Evolutionary conservation across 2,329 filamentous ascomycete genomes (phyloP).

Genomic region (Myriosclerotinia duriaeana): DNA sequence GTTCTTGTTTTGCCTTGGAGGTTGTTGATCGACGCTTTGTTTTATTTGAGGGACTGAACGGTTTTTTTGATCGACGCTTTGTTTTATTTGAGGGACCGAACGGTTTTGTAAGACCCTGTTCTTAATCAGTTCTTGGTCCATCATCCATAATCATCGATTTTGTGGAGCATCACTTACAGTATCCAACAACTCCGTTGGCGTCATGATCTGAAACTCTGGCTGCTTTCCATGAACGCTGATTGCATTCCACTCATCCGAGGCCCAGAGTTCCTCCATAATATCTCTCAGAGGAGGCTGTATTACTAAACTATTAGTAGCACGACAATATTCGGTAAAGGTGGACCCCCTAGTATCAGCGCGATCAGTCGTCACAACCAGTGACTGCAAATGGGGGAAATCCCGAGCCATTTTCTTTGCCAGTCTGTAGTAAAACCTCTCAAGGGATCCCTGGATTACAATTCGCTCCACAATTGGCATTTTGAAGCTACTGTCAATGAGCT

Average conservation of each 20-base stretch:
- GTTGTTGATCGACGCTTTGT: not conserved
- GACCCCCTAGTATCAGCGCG: not conserved
- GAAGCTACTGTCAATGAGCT: not conserved
- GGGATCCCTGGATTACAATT: not conserved
- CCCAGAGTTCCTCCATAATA: not conserved
- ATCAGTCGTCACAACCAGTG: not conserved
- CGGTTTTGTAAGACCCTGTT: not conserved
- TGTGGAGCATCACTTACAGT: not conserved
- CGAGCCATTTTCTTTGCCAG: too few relatives aligned
- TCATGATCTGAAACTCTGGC: not conserved
- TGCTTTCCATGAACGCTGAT: not conserved
- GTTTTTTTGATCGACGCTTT: not conserved
- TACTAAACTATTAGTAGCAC: not conserved
- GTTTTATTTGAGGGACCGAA: not conserved
- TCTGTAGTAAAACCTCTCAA: fast-evolving
- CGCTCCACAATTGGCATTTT: not conserved
- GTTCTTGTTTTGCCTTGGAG: not conserved
- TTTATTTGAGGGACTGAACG: not conserved
- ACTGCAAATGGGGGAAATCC: not conserved
- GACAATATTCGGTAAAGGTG: too few relatives aligned
- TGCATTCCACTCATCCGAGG: not conserved
- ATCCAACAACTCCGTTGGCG: not conserved
- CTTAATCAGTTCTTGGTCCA: not conserved
- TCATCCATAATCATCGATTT: not conserved
- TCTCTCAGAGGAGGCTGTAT: not conserved